These are phyloP conservation scores for Coniochaeta hoffmannii DNA, from an alignment of 2,329 filamentous ascomycete genomes.

Conservation along the genomic window DNA sequence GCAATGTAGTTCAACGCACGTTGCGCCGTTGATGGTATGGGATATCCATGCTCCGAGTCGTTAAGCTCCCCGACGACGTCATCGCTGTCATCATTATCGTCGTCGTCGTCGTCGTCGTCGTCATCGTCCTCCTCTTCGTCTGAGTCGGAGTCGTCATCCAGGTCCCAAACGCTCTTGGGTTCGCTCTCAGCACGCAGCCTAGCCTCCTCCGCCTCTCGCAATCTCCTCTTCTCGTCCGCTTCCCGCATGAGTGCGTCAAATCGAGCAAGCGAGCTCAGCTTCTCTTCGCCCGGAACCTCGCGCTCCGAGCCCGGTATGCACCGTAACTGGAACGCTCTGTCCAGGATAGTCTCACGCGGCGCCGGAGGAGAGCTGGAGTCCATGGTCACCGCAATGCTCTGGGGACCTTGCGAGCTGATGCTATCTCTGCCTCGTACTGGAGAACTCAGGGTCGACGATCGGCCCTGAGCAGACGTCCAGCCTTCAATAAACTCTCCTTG, in stretches of 20 bases:
- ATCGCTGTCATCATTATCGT: slow-evolving; percentile 31
- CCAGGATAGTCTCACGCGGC: slow-evolving; percentile 58
- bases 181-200: slow-evolving; percentile 15
- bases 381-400: slow-evolving; percentile 18
- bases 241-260: slow-evolving; percentile 61
- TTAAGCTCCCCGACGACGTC: slow-evolving; percentile 24
- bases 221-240: slow-evolving; percentile 42
- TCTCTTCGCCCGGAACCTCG: slow-evolving; percentile 49
- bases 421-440: slow-evolving; percentile 48
- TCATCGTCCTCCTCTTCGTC: slow-evolving; percentile 29
- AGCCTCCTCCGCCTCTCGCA: slow-evolving; percentile 25
- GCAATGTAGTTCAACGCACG: slow-evolving; percentile 44
- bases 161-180: slow-evolving; percentile 43
- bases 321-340: slow-evolving; percentile 56
- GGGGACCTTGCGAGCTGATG: slow-evolving; percentile 40
- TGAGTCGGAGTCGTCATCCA: slow-evolving; percentile 38
- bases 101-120: slow-evolving; percentile 29
- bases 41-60: slow-evolving; percentile 15
- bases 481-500: slow-evolving; percentile 51
- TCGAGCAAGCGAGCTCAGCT: slow-evolving; percentile 55
- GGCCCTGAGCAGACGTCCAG: slow-evolving; percentile 52
- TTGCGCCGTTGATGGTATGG: slow-evolving; percentile 25
- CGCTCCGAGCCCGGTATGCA: slow-evolving; percentile 54
- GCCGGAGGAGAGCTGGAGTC: slow-evolving; percentile 43
- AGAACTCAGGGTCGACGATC: slow-evolving; percentile 50